Conservation (phyloP, 345 rosid genomes). For the Lepidium didymum region DNA sequence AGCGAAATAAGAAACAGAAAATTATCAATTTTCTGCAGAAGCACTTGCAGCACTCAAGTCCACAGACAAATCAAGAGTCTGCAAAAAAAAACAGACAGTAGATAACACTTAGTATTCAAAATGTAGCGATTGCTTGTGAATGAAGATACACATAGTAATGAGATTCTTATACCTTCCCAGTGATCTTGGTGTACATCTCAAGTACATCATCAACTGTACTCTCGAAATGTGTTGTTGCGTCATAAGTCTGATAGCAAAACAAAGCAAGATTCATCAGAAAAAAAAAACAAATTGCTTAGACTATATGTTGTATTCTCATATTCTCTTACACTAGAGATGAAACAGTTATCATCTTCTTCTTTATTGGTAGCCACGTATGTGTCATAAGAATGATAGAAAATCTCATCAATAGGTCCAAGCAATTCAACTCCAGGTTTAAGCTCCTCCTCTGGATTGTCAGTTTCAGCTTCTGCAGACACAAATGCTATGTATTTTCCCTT, state of each 20-base stretch:
- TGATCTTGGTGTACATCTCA: slow-evolving; percentile 65
- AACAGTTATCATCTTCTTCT: slow-evolving; percentile 76
- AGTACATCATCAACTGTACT: slow-evolving; percentile 71
- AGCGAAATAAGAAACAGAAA: background rate
- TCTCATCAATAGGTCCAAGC: slow-evolving; percentile 80
- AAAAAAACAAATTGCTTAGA: background rate
- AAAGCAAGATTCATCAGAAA: background rate
- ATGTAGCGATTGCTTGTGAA: background rate
- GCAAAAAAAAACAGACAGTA: background rate
- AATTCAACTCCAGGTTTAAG: slow-evolving; percentile 84
- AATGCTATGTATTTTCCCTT: slow-evolving; percentile 94
- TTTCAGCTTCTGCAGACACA: slow-evolving; percentile 94
- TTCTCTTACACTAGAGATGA: slow-evolving; percentile 72
- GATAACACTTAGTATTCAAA: background rate
- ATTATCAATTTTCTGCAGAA: slow-evolving; percentile 24
- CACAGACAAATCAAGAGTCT: slow-evolving; percentile 70
- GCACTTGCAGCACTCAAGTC: slow-evolving; percentile 87
- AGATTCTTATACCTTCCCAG: slow-evolving; percentile 60
- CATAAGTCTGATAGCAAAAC: slow-evolving; percentile 48
- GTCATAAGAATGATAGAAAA: slow-evolving; percentile 75
- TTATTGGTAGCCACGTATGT: slow-evolving; percentile 73
- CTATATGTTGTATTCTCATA: background rate
- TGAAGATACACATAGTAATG: slow-evolving; percentile 5
- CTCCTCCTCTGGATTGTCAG: slow-evolving; percentile 69
- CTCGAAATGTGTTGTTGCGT: slow-evolving; percentile 87